A percentile compares a stretch with the other conserved stretches of the same genome.
Evolutionary conservation across 257 asterid genomes (phyloP).

Genomic region (Fraxinus quadrangulata): DNA sequence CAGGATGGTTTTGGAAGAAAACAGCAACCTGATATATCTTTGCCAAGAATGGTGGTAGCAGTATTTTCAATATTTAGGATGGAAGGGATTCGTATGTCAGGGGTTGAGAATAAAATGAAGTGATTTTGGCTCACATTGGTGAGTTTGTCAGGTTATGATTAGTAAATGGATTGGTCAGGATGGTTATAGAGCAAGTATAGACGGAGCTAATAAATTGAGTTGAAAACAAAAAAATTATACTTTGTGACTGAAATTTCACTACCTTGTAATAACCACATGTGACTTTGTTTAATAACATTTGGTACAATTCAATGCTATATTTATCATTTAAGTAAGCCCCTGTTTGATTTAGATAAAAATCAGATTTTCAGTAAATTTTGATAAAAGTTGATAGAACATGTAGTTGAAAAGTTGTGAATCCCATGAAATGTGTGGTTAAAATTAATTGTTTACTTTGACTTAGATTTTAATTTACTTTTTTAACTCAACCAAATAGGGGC

Average conservation of each 20-base stretch:
- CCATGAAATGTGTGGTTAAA: too few species aligned
- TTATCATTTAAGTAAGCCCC: background rate
- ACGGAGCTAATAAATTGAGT: background rate
- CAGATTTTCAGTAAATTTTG: too few species aligned
- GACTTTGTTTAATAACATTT: background rate
- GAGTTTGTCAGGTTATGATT: background rate
- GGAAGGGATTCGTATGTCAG: background rate
- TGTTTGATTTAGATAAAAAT: too few species aligned
- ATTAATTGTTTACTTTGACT: too few species aligned
- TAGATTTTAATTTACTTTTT: too few species aligned
- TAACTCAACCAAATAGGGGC: too few species aligned
- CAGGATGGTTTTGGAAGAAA: too few species aligned
- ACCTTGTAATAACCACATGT: background rate
- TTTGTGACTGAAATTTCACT: background rate
- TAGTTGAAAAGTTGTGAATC: too few species aligned
- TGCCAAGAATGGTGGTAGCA: background rate
- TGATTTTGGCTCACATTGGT: constrained; percentile 7
- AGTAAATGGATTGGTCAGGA: background rate
- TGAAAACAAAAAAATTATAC: background rate
- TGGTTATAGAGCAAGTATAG: background rate
- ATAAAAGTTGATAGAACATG: too few species aligned
- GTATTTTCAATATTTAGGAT: background rate
- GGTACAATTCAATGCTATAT: background rate
- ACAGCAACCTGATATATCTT: background rate
- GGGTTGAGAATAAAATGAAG: background rate